Evolutionary conservation across 83 land plant species (phyloP).

Genomic region (Diphasiastrum complanatum): DNA sequence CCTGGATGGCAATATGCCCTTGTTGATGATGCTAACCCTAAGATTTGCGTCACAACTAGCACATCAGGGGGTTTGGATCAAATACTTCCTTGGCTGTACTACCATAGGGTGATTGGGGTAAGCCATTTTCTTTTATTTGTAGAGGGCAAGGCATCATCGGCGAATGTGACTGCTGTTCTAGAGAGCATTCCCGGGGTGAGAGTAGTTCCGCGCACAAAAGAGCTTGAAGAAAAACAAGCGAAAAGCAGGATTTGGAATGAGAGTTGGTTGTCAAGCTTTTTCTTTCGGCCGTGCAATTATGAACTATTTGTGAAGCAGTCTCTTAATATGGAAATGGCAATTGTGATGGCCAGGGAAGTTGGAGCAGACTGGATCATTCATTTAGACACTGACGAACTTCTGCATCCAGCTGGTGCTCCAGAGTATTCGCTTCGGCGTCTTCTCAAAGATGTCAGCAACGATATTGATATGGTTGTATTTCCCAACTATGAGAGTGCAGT

Average conservation of each 20-base stretch:
- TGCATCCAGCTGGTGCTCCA: slow-evolving; percentile 85
- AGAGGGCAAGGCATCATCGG: slow-evolving; percentile 11
- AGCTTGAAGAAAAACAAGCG: slow-evolving; percentile 12
- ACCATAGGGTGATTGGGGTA: slow-evolving; percentile 12
- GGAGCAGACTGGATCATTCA: slow-evolving; percentile 96
- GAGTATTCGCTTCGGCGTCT: slow-evolving; percentile 78
- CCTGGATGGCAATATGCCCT: slow-evolving; percentile 48
- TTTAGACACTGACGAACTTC: slow-evolving; percentile 91
- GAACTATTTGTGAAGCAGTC: slow-evolving; percentile 95
- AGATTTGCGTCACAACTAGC: slow-evolving; percentile 29
- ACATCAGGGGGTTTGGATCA: slow-evolving; percentile 12
- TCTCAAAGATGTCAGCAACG: slow-evolving; percentile 54
- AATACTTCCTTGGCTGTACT: slow-evolving; percentile 14
- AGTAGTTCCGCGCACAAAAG: not conserved
- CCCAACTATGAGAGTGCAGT: slow-evolving; percentile 84
- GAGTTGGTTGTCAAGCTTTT: slow-evolving; percentile 87
- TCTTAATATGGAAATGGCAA: slow-evolving; percentile 98
- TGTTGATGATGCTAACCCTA: slow-evolving; percentile 40
- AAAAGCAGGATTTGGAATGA: slow-evolving; percentile 97
- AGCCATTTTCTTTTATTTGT: slow-evolving; percentile 5
- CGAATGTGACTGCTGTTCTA: slow-evolving; percentile 1
- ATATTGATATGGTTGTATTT: slow-evolving; percentile 66
- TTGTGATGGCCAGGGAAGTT: slow-evolving; percentile 87
- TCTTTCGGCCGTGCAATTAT: slow-evolving; percentile 92
- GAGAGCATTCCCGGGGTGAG: slow-evolving; percentile 14